Evolutionary conservation across 2,329 filamentous ascomycete genomes (phyloP), one percentile per base, ranked within the genome.

Genomic region (Pyricularia pennisetigena): DNA sequence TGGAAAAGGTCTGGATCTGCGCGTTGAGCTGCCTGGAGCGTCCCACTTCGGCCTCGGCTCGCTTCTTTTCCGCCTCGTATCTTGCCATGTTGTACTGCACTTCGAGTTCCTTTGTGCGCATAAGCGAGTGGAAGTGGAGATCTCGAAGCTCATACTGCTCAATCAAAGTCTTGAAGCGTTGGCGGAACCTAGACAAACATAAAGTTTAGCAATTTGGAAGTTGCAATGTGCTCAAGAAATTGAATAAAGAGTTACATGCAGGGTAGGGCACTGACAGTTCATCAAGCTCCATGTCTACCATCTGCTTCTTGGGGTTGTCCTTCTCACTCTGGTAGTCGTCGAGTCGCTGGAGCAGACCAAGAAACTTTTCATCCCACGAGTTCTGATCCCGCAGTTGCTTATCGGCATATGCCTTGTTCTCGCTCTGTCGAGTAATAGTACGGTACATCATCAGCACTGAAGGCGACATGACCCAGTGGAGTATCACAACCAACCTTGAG

Each of bases 91-190:
- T 91, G 76, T 92, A 94, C 75, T 97, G 94, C 68, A 98, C 93
- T 77, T 99, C 95, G 32, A 97, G 87, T 75, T 99, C 95, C 77
- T 98, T 98, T 71, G 92, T 94, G 71, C 94, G 91, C 79, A 99
- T 88, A 54, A 96, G 84, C 28, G 93, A 92, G 76, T 96, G 92
- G 77, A 97, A 98, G 76, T 98, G 94, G 67, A 97, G 83, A 77
- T 99, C 95, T 65, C 95, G 91, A 69, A 97, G 85, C 79, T 99
- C 95, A 78, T 97, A 98, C 79, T 98, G 95, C 72, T 99, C 95
- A 74, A 97, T 91, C 74, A 99, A 89, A 0, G 93, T 97, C 78
- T 97, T 97, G 82, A 95, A 95, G n/a, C 89, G 86, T 67, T 90
- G 85, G 76, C 94, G 95, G 76, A 91, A 90, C 70, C 93, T 93